These are phyloP conservation scores for Aureobasidium sp. DNA, from an alignment of 2,329 filamentous ascomycete genomes.

Conservation along the genomic window DNA sequence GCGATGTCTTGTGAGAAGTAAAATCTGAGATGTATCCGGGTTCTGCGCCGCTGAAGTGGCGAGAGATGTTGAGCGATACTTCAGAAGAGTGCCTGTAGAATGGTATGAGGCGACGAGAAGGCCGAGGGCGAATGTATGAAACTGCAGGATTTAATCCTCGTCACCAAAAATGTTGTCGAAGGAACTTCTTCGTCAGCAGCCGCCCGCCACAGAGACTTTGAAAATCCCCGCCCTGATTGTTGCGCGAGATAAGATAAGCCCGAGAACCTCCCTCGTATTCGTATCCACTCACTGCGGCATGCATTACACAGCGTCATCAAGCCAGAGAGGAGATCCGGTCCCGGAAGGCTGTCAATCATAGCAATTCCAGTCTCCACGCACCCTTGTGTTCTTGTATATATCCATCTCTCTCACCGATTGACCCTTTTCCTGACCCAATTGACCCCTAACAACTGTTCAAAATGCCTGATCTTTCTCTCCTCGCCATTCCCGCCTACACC, in stretches of 20 bases:
- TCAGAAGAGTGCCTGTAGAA: background rate
- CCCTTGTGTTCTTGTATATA: too few relatives aligned
- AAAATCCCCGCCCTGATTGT: conserved; percentile 1
- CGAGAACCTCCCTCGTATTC: background rate
- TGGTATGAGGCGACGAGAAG: background rate
- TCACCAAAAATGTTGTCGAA: conserved; percentile 17
- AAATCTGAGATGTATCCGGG: background rate
- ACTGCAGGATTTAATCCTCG: conserved; percentile 1
- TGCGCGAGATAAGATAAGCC: background rate
- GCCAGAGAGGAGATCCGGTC: background rate
- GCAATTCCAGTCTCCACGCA: too few relatives aligned
- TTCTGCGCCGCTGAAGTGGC: background rate
- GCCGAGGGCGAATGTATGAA: background rate
- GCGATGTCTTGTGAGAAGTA: conserved; percentile 15
- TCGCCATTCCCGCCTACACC: conserved; percentile 41
- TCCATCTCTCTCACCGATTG: background rate
- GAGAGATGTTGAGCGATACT: background rate
- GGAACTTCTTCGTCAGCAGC: conserved; percentile 13
- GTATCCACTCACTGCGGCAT: background rate
- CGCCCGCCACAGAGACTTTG: background rate
- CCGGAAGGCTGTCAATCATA: background rate
- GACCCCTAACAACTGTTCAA: conserved; percentile 16
- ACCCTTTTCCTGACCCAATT: too few relatives aligned
- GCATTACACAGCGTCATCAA: background rate
- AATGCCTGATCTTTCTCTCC: conserved; percentile 34